Evolutionary conservation across 495 filamentous ascomycete species (phyloP).

Genomic region (Immersiella caudata): DNA sequence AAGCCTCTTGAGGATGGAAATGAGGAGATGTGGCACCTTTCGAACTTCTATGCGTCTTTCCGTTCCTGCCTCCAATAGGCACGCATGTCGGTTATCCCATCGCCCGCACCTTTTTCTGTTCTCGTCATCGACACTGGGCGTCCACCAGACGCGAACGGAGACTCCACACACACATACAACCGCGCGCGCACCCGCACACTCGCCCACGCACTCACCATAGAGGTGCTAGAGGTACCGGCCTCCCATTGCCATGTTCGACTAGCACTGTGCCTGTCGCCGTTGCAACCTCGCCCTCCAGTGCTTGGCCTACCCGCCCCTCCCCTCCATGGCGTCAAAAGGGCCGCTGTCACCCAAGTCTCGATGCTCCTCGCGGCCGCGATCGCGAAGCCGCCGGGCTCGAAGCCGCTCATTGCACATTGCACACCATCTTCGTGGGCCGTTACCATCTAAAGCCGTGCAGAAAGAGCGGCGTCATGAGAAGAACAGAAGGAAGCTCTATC

Average conservation of each 20-base stretch:
- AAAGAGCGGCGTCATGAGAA: conserved; percentile 5
- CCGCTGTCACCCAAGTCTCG: background rate
- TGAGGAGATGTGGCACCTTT: background rate
- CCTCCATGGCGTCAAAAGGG: conserved; percentile 1
- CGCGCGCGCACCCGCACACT: background rate
- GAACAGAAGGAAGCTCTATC: background rate
- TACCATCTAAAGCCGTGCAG: conserved; percentile 1
- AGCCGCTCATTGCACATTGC: conserved; percentile 6
- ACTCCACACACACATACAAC: background rate
- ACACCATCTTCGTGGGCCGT: conserved; percentile 12
- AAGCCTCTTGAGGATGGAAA: background rate
- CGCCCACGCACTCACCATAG: background rate
- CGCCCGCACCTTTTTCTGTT: background rate
- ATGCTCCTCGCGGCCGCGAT: conserved; percentile 11
- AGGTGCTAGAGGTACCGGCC: background rate
- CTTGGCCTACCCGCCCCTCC: conserved; percentile 26
- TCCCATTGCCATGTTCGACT: background rate
- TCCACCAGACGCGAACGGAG: background rate
- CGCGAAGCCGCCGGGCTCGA: conserved; percentile 4
- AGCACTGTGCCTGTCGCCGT: background rate
- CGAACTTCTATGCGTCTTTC: background rate
- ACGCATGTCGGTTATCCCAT: background rate
- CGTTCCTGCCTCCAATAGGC: too few species aligned
- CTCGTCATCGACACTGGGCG: background rate
- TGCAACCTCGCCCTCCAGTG: conserved; percentile 15